Percentiles rank a stretch among this genome's conserved stretches.
Conservation (phyloP, 2,329 filamentous ascomycete genomes). For the Colletotrichum tofieldiae region DNA sequence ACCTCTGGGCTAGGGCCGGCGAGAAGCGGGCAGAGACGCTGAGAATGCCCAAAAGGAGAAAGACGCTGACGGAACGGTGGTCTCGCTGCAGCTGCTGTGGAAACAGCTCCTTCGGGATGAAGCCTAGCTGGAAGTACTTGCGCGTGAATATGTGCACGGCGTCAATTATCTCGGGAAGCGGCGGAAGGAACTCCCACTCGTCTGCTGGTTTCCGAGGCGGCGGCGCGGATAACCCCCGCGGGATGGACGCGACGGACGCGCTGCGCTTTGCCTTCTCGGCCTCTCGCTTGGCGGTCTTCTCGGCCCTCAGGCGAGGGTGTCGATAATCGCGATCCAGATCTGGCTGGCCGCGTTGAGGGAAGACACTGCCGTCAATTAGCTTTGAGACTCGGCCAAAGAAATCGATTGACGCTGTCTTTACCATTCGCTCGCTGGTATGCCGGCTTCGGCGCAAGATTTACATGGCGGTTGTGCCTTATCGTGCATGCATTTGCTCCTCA, state of each 20-base stretch:
- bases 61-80: conserved; percentile 65
- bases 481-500: conserved; percentile 71
- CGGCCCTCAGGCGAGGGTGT: conserved; percentile 67
- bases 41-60: conserved; percentile 69
- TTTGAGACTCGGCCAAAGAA: not conserved
- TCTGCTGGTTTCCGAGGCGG: conserved; percentile 50
- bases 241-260: conserved; percentile 49
- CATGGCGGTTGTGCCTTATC: conserved; percentile 66
- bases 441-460: conserved; percentile 66
- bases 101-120: conserved; percentile 70
- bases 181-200: conserved; percentile 67
- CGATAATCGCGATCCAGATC: conserved; percentile 71
- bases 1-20: conserved; percentile 62
- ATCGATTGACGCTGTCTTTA: conserved; percentile 47
- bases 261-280: conserved; percentile 55
- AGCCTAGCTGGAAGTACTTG: conserved; percentile 73
- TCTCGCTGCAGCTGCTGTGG: conserved; percentile 63
- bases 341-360: conserved; percentile 67
- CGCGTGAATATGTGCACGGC: conserved; percentile 67
- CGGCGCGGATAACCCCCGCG: conserved; percentile 32
- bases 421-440: conserved; percentile 66
- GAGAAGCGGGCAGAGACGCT: conserved; percentile 71
- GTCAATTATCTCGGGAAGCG: conserved; percentile 65
- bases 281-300: conserved; percentile 61
- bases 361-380: conserved; percentile 57